phyloP scores from a whole-genome alignment of 495 filamentous ascomycete genomes.

The Aspergillus sparsus region DNA sequence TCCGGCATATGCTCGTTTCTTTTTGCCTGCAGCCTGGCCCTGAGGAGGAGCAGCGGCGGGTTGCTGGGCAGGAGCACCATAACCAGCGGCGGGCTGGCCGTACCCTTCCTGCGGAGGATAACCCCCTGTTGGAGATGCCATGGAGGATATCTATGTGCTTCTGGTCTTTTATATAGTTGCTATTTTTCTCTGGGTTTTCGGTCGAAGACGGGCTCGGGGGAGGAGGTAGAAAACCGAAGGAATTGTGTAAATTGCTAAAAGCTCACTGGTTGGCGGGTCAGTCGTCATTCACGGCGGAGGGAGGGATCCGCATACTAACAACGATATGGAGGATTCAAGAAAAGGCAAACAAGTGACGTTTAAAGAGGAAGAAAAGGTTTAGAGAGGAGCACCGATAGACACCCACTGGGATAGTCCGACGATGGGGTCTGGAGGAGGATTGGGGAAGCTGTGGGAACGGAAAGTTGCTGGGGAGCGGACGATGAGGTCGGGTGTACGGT shows the following conservation, averaged over 20 bases:
- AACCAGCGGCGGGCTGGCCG: slow-evolving; percentile 47
- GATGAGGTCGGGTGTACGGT: slow-evolving; percentile 42
- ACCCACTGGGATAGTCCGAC: slow-evolving; percentile 1
- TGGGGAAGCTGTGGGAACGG: slow-evolving; percentile 15
- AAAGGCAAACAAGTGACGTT: not conserved
- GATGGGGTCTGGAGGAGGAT: slow-evolving; percentile 10
- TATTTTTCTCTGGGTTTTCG: slow-evolving; percentile 10
- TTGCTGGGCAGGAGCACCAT: slow-evolving; percentile 42
- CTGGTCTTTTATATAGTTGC: slow-evolving; percentile 6
- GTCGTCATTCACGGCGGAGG: slow-evolving; percentile 19
- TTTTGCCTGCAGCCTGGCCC: slow-evolving; percentile 59
- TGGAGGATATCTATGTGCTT: slow-evolving; percentile 29
- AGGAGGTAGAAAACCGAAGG: slow-evolving; percentile 5
- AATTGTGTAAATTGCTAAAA: slow-evolving; percentile 24
- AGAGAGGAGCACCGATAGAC: not conserved
- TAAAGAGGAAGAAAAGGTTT: not conserved
- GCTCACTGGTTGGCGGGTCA: slow-evolving; percentile 24
- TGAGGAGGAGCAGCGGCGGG: slow-evolving; percentile 35
- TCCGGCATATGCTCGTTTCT: slow-evolving; percentile 90
- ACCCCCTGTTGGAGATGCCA: slow-evolving; percentile 64
- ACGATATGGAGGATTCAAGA: not conserved
- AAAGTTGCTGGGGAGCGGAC: slow-evolving; percentile 18
- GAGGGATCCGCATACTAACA: slow-evolving; percentile 24
- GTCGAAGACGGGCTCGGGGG: slow-evolving; percentile 2
- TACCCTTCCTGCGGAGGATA: slow-evolving; percentile 60